Base-by-base conservation (phyloP, 164 flowering plant species). In the Nelumbo lutea region DNA sequence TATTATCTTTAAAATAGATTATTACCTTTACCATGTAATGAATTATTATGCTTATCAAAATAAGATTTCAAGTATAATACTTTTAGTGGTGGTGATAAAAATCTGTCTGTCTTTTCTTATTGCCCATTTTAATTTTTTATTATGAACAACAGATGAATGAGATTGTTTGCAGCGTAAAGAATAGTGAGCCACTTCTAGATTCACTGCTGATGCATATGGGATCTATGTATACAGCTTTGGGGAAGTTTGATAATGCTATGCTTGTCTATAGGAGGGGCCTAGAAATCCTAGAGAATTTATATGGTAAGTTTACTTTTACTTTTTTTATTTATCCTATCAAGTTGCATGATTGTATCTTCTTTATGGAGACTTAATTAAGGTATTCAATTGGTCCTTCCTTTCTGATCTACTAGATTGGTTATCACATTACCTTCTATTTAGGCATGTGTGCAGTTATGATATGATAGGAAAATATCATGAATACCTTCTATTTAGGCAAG, bases 201-300 rank as follows among this genome's bases (percentile, higher is more conserved):
- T 81, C 90, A 48, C 70, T 91, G 69, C 81, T 94, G 42, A 70
- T 85, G 72, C 98, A 91, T 78, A 90, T 94, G 93, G 98, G 94
- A 69, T 87, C 90, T 69, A 86, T 94, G 91, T 88, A 86, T 69
- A 70, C 88, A 15, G 71, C 81, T 70, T 71, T 87, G 81, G 88
- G 87, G 72, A 85, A 83, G 76, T 86, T 77, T 72, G 88, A 86
- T 77, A 73, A 82, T 68, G 87, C 97, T 42, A 63, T 82, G 64
- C 59, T 61, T 44, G 62, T 72, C 75, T 87, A 88, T 75, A 59
- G 63, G 53, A 87, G 96, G 72, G 86, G 79, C 66, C 71, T 85
- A 68, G 65, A 62, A 65, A 85, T 90, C 60, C 70, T 86, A 62
- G 96, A 90, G 79, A 73, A 67, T 44, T 55, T 58, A 67, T 80